phyloP scores from a whole-genome alignment of 305 asterid genomes.

The Withania somnifera region DNA sequence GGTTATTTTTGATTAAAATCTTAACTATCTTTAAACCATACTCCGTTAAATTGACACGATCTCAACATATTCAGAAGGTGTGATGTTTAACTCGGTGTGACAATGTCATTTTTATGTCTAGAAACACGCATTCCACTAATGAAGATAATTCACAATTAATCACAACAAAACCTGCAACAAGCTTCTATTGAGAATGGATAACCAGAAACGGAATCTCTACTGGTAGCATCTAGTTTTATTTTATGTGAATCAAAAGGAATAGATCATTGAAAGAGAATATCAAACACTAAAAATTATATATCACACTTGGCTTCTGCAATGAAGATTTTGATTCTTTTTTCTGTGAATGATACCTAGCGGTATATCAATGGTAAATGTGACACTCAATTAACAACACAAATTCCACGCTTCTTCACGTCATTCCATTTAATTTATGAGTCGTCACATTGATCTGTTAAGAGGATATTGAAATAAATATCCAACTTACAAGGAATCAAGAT shows the following conservation, averaged over 20 bases:
- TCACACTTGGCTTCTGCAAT: not conserved
- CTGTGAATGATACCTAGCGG: not conserved
- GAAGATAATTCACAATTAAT: not conserved
- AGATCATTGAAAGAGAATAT: not conserved
- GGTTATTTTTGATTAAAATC: not conserved
- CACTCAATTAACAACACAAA: not conserved
- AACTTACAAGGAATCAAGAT: conserved; percentile 3
- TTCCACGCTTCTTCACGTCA: not conserved
- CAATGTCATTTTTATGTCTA: not conserved
- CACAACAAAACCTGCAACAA: not conserved
- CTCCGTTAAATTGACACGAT: not conserved
- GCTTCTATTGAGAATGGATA: not conserved
- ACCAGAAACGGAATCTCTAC: not conserved
- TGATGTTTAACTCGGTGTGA: not conserved
- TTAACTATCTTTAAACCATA: not conserved
- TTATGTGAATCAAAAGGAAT: not conserved
- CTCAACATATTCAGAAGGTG: not conserved
- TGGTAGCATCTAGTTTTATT: not conserved
- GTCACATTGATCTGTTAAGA: not conserved
- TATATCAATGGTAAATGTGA: not conserved
- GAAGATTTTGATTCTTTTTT: not conserved
- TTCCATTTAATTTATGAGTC: not conserved
- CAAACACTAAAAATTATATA: not conserved
- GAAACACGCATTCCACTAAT: not conserved
- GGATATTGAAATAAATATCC: conserved; percentile 8